Percentiles rank a stretch among this genome's conserved stretches.
These are phyloP conservation scores for Actinomortierella ambigua DNA, from an alignment of 371 early-diverging fungal genomes.

Conservation along the genomic window DNA sequence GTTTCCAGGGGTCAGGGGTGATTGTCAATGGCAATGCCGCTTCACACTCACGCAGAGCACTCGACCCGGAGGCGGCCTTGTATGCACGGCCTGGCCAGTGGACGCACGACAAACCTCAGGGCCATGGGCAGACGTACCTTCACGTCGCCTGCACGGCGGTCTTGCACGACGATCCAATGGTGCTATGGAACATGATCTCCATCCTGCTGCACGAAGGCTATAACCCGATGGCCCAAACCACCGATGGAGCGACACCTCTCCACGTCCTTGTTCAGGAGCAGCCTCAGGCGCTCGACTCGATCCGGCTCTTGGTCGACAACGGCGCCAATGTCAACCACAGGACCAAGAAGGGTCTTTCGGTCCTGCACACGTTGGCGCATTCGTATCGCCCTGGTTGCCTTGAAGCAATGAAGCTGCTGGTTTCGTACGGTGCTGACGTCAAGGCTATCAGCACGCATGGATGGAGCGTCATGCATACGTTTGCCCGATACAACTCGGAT, in stretches of 20 bases:
- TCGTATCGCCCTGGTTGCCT: constrained; percentile 38
- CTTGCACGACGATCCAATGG: constrained; percentile 26
- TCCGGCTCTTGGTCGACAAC: constrained; percentile 25
- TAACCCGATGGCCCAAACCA: constrained; percentile 31
- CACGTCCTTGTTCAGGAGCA: constrained; percentile 45
- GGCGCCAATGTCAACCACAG: constrained; percentile 39
- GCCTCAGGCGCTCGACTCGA: constrained; percentile 34
- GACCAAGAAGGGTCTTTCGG: constrained; percentile 36
- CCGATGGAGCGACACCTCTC: constrained; percentile 35
- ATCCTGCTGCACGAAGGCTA: constrained; percentile 40
- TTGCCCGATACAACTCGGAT: constrained; percentile 42
- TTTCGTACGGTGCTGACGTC: constrained; percentile 34
- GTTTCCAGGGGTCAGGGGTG: no score
- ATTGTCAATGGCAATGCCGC: no score
- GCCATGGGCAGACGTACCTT: constrained; percentile 35
- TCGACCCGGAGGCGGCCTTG: constrained; percentile 1
- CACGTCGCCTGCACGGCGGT: constrained; percentile 33
- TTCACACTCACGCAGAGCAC: no score
- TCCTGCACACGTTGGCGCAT: constrained; percentile 37
- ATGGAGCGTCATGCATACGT: constrained; percentile 46
- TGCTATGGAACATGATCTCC: constrained; percentile 42
- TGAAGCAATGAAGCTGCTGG: constrained; percentile 43
- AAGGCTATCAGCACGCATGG: constrained; percentile 40
- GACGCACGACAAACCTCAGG: constrained; percentile 23
- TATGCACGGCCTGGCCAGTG: constrained; percentile 41